Base-by-base conservation (phyloP, 2,329 filamentous ascomycete genomes). In the Xylariaceae sp. region DNA sequence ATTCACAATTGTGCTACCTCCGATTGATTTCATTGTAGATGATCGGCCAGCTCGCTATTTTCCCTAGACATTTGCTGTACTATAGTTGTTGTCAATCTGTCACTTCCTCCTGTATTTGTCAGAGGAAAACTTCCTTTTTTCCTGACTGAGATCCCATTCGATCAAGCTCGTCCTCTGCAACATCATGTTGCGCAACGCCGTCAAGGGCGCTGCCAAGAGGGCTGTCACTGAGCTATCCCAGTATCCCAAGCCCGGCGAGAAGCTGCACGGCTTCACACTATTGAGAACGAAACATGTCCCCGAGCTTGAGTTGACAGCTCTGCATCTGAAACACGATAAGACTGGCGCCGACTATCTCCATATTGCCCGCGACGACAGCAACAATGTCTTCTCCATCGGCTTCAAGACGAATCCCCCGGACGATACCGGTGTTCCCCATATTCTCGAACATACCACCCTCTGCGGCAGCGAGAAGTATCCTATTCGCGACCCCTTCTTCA, bases 401-500 rank as follows among this genome's bases (percentile, higher is more conserved):
- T 99, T 99, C 83, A 96, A 96, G 81, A 99, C 94, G 19, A 97
- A 97, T 67, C 94, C 94, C 15, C 91, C 91, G 9, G 90, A 99
- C 71, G 90, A 94, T 64, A 97, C 94, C 0, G 94, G 94, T 44
- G 85, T 99, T 39, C 94, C 94, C 15, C 94, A 99, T 71, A 97
- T 99, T 60, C 78, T 99, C 49, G 94, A 99, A 74, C 94, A 99
- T 72, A 96, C 94, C 17, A 97, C 94, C 1, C 75, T 99, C 39
- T 99, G 94, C 65, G 94, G 94, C 18, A 97, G 92, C 66, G 78
- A 95, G 68, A 96, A 95, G 85, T 96, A 91, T 66, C 94, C 94
- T n/a, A 92, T 99, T 51, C 89, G 94, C 54, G 94, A 99, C 65
- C 94, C 94, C 0, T 99, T 99, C 77, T 99, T 99, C 78, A 99